These are phyloP conservation scores for Cutaneotrichosporon curvatum DNA, from an alignment of 1,284 basidiomycete genomes.

Conservation along the genomic window DNA sequence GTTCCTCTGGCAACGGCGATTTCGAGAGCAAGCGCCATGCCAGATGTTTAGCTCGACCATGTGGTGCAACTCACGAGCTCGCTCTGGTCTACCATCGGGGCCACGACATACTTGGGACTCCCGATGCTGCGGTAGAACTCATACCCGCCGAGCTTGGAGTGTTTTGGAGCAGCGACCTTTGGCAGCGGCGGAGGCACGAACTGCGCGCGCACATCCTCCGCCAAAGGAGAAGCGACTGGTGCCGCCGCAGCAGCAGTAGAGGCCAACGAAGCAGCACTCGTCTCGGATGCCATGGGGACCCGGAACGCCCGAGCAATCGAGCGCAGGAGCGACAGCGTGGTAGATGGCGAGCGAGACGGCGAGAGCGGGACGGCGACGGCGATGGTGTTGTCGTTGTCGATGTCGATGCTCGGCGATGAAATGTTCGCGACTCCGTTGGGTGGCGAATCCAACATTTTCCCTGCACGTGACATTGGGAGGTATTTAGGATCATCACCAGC, in stretches of 20 bases:
- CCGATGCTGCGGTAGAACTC: slow-evolving; percentile 77
- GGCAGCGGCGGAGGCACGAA: no score
- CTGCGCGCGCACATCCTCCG: no score
- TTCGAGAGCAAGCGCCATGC: slow-evolving; percentile 87
- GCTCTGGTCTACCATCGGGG: slow-evolving; percentile 97
- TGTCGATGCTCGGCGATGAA: no score
- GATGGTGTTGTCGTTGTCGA: neutral
- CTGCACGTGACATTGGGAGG: neutral
- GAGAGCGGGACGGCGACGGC: no score
- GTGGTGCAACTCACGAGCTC: slow-evolving; percentile 76
- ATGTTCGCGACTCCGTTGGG: no score
- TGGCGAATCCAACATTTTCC: slow-evolving; percentile 1
- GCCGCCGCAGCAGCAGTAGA: neutral
- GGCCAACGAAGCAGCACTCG: neutral
- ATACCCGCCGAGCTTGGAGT: slow-evolving; percentile 62
- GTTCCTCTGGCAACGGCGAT: slow-evolving; percentile 56
- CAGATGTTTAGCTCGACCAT: no score
- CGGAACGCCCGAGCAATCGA: slow-evolving; percentile 4
- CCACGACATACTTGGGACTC: slow-evolving; percentile 79
- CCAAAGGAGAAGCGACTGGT: neutral
- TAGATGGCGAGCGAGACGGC: neutral
- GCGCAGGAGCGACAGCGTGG: slow-evolving; percentile 9
- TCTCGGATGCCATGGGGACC: neutral
- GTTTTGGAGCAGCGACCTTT: slow-evolving; percentile 3
- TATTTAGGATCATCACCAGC: no score